phyloP scores from a whole-genome alignment of 2,329 filamentous ascomycete genomes.

The Cryphonectria radicalis region DNA sequence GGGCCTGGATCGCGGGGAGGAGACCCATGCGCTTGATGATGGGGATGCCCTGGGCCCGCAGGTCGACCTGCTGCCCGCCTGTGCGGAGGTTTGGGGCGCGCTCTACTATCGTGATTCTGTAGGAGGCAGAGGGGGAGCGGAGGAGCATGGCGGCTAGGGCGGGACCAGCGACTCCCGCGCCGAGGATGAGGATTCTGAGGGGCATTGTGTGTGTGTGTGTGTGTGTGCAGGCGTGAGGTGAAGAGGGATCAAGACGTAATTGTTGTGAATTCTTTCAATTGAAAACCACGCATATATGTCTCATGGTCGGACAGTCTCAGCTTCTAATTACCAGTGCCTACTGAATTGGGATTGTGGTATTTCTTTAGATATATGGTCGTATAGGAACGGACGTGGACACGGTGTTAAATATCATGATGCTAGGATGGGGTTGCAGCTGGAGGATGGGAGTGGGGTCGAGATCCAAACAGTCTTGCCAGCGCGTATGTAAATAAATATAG shows the following conservation, averaged over 20 bases:
- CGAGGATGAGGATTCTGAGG: conserved; percentile 24
- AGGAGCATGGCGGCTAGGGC: conserved; percentile 35
- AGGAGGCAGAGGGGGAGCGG: conserved; percentile 25
- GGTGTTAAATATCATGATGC: background rate
- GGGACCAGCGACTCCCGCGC: conserved; percentile 35
- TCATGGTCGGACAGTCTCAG: too few relatives aligned
- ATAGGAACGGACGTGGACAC: background rate
- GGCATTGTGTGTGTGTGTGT: background rate
- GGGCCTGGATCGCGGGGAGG: conserved; percentile 11
- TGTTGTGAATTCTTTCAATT: background rate
- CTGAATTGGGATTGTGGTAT: too few relatives aligned
- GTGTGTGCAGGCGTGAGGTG: background rate
- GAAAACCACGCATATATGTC: background rate
- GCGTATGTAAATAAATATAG: background rate
- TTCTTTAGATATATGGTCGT: too few relatives aligned
- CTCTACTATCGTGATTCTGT: conserved; percentile 35
- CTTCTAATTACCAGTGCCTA: too few relatives aligned
- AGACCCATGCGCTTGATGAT: conserved; percentile 57
- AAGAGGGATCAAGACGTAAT: too few relatives aligned
- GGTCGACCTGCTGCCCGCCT: conserved; percentile 36
- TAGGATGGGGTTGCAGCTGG: background rate
- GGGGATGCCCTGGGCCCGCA: conserved; percentile 34
- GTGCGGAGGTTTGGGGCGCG: conserved; percentile 33
- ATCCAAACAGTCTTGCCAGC: background rate
- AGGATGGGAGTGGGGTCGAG: background rate